Conservation (phyloP, 208 protist genomes). For the Crithidia sp. region DNA sequence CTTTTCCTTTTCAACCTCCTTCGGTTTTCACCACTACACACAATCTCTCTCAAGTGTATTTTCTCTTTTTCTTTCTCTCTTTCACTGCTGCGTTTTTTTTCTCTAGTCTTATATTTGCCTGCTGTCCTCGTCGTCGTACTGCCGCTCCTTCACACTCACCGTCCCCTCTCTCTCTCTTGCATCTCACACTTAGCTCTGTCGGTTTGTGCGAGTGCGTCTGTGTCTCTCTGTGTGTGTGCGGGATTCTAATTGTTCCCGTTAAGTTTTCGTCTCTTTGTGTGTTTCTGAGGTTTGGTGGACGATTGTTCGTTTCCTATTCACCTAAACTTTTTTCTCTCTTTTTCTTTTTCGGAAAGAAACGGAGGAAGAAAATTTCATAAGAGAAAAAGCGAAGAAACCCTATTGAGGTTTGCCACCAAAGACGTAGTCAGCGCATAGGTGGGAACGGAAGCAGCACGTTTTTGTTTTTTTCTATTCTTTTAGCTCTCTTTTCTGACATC, state of each 20-base stretch:
- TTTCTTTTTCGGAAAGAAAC: not conserved
- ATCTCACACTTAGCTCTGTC: not conserved
- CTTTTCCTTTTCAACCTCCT: not conserved
- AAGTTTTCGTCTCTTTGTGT: not conserved
- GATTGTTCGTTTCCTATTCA: not conserved
- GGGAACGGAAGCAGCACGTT: no score
- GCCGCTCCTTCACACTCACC: no score
- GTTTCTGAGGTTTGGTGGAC: conserved; percentile 2
- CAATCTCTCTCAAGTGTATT: not conserved
- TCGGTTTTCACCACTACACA: not conserved
- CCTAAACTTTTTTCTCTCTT: conserved; percentile 19
- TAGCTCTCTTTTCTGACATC: not conserved
- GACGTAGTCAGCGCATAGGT: no score
- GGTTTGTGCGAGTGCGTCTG: not conserved
- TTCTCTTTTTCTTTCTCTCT: not conserved
- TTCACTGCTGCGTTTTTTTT: no score
- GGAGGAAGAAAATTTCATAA: not conserved
- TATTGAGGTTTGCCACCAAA: no score
- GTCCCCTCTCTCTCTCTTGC: not conserved
- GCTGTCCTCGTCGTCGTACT: no score
- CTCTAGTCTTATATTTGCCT: no score
- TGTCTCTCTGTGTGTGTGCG: not conserved
- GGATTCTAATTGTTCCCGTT: conserved; percentile 7
- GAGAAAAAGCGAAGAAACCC: not conserved
- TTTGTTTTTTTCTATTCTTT: conserved; percentile 14